Evolutionary conservation across 2,329 filamentous ascomycete species (phyloP), one percentile per base, ranked within the genome.

Genomic region (Laburnicola sp.): DNA sequence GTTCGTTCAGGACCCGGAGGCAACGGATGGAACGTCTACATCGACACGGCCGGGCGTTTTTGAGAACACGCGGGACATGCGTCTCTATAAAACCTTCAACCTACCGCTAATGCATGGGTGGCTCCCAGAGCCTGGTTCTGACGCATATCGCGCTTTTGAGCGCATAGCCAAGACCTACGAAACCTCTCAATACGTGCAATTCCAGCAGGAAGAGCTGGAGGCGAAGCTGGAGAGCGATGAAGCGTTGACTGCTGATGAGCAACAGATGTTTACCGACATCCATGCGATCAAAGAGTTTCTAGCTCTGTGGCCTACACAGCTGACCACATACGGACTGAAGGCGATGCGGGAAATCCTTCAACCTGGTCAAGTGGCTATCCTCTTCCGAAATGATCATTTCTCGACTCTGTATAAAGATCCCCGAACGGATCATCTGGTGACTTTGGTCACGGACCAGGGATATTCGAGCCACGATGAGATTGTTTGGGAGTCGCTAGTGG

Each of bases 321-420:
- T 99, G 22, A 97, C 94, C 0, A 78, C 83, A 0, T 88, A 87
- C 71, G 94, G 94, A 0, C 79, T 99, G 2, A 82, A 88, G 34
- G 83, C 88, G 1, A 86, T 97, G 34, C 81, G 81, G 0, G 82
- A 84, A 44, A 85, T 82, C 4, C 80, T 97, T 50, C 76, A 82
- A 9, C 87, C 91, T 1, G 93, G 91, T 1, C 85, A 88, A 1
- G 84, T 97, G 55, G 90, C 90, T 0, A 97, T 99, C 43, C 75
- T 99, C 1, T 99, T 99, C 76, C 85, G 94, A 25, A 99, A 99
- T 64, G 93, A 99, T 66, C 94, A 99, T 70, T 99, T 99, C 67
- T 91, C 91, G 36, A 97, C 93, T 0, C 73, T 99, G 0, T 96
- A 96, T 73, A 90, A 92, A 54, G 91, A 97, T 62, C 91, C 93